Conservation (phyloP, 2,329 filamentous ascomycete genomes). For the Tothia fuscella region DNA sequence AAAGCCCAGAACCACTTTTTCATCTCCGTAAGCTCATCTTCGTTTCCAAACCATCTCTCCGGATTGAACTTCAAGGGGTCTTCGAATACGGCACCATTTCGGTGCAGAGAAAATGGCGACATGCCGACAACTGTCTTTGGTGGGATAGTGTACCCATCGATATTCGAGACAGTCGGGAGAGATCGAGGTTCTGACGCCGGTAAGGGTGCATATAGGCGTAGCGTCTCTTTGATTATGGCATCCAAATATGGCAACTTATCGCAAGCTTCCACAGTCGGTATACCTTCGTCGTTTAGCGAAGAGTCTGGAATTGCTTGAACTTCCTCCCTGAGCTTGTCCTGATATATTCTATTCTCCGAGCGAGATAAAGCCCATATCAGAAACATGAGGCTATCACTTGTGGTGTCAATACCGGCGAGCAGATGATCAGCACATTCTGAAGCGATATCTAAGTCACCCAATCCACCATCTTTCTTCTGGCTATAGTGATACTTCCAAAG, state of each 20-base stretch:
- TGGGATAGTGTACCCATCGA: conserved; percentile 26
- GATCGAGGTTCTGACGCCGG: conserved; percentile 40
- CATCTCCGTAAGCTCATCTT: conserved; percentile 18
- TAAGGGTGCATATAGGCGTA: conserved; percentile 39
- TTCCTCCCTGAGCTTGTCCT: conserved; percentile 35
- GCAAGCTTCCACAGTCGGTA: conserved; percentile 24
- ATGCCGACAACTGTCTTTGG: conserved; percentile 27
- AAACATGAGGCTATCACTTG: conserved; percentile 23
- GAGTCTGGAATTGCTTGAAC: conserved; percentile 20
- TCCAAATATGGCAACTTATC: conserved; percentile 34
- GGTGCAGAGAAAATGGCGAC: conserved; percentile 28
- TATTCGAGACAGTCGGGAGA: conserved; percentile 22
- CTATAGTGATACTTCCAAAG: conserved; percentile 26
- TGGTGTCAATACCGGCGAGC: conserved; percentile 25
- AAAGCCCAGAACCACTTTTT: conserved; percentile 28
- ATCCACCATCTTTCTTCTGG: conserved; percentile 14
- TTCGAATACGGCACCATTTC: conserved; percentile 22
- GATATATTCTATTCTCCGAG: conserved; percentile 30
- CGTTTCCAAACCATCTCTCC: conserved; percentile 20
- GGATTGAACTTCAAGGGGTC: conserved; percentile 21
- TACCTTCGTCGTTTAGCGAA: conserved; percentile 18
- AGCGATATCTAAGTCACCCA: conserved; percentile 37
- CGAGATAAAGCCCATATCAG: conserved; percentile 32
- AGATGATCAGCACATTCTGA: conserved; percentile 44
- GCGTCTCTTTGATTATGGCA: conserved; percentile 39